Conservation (phyloP, 1,284 basidiomycete genomes). For the Trichosporon ovoides region DNA sequence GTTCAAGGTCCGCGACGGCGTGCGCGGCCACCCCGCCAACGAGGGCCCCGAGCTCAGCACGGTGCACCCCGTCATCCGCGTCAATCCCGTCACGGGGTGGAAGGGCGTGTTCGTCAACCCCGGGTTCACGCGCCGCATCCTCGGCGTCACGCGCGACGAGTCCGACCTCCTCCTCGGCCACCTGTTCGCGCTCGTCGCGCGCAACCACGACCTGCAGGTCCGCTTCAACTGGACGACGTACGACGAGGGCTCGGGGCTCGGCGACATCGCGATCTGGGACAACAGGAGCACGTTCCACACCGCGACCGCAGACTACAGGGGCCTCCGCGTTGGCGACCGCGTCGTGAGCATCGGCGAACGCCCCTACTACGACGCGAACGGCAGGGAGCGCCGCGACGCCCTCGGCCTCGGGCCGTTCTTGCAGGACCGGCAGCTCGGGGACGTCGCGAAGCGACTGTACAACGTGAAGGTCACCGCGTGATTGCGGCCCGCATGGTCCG, state of each 20-base stretch:
- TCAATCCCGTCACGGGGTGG: constrained; percentile 58
- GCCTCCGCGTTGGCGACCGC: constrained; percentile 56
- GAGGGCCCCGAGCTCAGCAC: constrained; percentile 55
- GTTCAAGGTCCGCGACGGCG: neutral
- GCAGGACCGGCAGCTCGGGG: neutral
- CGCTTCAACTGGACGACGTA: constrained; percentile 50
- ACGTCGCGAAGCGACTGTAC: neutral
- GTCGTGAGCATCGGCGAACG: constrained; percentile 61
- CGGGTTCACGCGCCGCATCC: constrained; percentile 58
- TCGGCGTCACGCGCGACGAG: constrained; percentile 58
- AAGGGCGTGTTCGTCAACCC: constrained; percentile 60
- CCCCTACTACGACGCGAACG: constrained; percentile 53
- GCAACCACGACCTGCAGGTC: constrained; percentile 64
- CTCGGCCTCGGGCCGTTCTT: constrained; percentile 6
- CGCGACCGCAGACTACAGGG: constrained; percentile 53
- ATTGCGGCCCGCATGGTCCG: too few species aligned
- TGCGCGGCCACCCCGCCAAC: constrained; percentile 55
- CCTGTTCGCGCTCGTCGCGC: constrained; percentile 22
- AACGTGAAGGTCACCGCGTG: neutral
- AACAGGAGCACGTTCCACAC: constrained; percentile 43
- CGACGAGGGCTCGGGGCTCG: constrained; percentile 34
- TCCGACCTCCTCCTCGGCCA: constrained; percentile 45
- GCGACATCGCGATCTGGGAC: constrained; percentile 47
- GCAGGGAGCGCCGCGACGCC: constrained; percentile 19
- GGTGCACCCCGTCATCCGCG: constrained; percentile 52